Evolutionary conservation across 805 yeast species (phyloP), one percentile per base, ranked within the genome.

Genomic region (Ascoidea rubescens): DNA sequence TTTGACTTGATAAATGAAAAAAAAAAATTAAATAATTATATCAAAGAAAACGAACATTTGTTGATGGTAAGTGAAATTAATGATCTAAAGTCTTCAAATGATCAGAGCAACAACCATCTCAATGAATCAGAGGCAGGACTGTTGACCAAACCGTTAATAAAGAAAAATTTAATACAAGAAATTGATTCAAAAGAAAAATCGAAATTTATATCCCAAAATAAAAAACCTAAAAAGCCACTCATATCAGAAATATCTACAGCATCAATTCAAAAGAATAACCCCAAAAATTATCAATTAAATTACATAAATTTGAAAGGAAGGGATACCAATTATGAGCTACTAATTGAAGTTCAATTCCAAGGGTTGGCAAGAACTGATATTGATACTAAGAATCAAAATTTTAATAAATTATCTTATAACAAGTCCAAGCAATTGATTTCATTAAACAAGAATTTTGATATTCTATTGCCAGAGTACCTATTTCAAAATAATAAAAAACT

Each of bases 111-210:
- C 5, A 48, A 46, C 21, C 14, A 48, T 8, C 46, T 54, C 17
- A 59, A 57, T 45, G 55, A 58, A 4, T 55, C 54, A 43, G 54
- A 52, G 12, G 12, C 61, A 60, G 10, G 61, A 62, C 2, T 55
- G 32, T 53, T 51, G 32, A 54, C 51, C 10, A 54, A 17, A 31
- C 48, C 6, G 28, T 21, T 21, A n/a, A 50, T 48, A 1, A 55
- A 58, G 5, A 72, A 65, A 51, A 79, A 79, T 5, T 59, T 81
- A 52, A 81, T 82, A 46, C 73, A 79, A 60, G 87, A 80, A 54
- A 71, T 82, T 12, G 68, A 65, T 21, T 63, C 57, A 50, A 53
- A 52, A 54, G 48, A 45, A 21, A 21, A 21, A 3, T 21, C 28
- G 3, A 21, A 21, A 21, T 21, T 21, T 3, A 21, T 21, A 21